A percentile compares a stretch with the other conserved stretches of the same genome.
These are phyloP conservation scores for Saccharum spontaneum DNA, from an alignment of 176 grass and related monocot genomes.

Conservation along the genomic window DNA sequence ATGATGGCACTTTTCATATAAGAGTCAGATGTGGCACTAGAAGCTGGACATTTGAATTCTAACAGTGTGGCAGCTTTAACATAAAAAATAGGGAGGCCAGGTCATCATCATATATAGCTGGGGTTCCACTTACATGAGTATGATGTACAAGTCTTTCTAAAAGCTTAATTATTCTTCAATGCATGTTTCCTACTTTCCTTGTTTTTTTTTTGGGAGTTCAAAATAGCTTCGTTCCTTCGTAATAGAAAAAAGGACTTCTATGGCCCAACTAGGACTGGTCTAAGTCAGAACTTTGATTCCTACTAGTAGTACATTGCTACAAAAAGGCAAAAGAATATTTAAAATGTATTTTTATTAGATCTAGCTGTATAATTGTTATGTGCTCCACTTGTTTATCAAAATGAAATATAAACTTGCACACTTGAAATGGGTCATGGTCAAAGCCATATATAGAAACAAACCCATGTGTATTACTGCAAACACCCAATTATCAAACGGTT, in stretches of 20 bases:
- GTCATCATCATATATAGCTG: neutral
- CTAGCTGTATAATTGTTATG: neutral
- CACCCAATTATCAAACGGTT: neutral
- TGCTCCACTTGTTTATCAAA: neutral
- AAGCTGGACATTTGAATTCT: constrained; percentile 1
- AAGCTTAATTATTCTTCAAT: neutral
- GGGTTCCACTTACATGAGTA: neutral
- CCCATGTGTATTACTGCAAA: neutral
- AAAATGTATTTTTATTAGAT: no score
- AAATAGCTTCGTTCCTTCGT: neutral
- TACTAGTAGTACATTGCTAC: neutral
- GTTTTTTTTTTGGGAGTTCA: neutral
- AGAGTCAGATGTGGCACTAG: neutral
- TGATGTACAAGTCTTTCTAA: neutral
- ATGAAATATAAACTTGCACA: neutral
- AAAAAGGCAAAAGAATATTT: neutral
- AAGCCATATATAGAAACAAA: neutral
- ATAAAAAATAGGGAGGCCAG: neutral
- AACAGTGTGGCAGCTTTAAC: constrained; percentile 5
- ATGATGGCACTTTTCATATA: constrained; percentile 29
- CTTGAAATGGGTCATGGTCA: neutral
- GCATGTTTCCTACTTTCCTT: neutral
- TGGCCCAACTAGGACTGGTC: no score
- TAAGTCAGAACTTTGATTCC: neutral
- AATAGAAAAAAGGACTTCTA: neutral